phyloP scores from a whole-genome alignment of 192 early-diverging fungal genomes.

The Umbelopsis sp. region DNA sequence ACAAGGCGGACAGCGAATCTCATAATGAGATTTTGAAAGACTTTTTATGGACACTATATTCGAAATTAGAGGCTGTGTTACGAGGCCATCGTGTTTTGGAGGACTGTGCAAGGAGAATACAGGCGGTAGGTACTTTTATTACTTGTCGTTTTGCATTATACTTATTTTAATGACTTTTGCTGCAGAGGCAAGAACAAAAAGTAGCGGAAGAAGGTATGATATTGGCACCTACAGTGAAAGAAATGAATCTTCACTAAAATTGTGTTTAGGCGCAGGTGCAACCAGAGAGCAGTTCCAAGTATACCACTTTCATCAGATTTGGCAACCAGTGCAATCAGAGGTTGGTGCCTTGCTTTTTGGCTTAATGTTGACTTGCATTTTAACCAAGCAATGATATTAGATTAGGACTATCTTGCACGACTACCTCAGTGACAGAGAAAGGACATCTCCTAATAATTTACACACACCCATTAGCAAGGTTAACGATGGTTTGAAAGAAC shows the following conservation, averaged over 20 bases:
- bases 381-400: conserved; percentile 17
- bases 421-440: conserved; percentile 48
- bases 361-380: neutral
- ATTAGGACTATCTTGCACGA: conserved; percentile 46
- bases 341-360: conserved; percentile 20
- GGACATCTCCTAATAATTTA: conserved; percentile 19
- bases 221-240: neutral
- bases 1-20: conserved; percentile 52
- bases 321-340: conserved; percentile 50
- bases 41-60: conserved; percentile 76
- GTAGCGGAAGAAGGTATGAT: neutral
- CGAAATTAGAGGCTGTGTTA: conserved; percentile 72
- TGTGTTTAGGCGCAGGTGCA: conserved; percentile 1
- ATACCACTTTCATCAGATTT: conserved; percentile 53
- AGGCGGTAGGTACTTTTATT: conserved; percentile 34
- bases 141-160: neutral
- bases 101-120: conserved; percentile 58
- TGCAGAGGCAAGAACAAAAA: conserved; percentile 10
- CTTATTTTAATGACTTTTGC: conserved; percentile 1
- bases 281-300: conserved; percentile 29
- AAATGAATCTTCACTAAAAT: neutral
- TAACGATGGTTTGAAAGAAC: conserved; percentile 29
- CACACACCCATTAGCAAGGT: conserved; percentile 30
- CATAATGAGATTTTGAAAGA: conserved; percentile 76
- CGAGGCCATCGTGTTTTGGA: conserved; percentile 77